A percentile compares a stretch with the other conserved stretches of the same genome.
These are phyloP conservation scores for Pseudodiploospora longispora DNA, from an alignment of 2,329 filamentous ascomycete genomes.

Conservation along the genomic window DNA sequence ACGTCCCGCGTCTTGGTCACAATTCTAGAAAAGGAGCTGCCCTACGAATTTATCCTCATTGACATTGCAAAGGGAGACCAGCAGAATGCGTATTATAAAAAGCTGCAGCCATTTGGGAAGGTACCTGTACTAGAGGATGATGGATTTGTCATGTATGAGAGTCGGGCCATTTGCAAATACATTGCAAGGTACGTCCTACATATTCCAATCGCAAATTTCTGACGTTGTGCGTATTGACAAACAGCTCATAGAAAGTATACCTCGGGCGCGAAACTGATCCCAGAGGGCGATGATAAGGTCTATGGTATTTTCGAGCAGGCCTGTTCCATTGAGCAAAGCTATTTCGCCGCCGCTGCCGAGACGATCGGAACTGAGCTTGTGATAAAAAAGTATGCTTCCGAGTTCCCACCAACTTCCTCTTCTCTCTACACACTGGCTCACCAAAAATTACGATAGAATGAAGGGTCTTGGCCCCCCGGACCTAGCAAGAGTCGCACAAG, in stretches of 20 bases:
- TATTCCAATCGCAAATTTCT: too few species aligned
- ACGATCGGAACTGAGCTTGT: neutral
- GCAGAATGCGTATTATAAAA: neutral
- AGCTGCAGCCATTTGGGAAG: neutral
- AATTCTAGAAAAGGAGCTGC: neutral
- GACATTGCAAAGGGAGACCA: neutral
- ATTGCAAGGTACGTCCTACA: neutral
- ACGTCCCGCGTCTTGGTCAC: neutral
- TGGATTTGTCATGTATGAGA: neutral
- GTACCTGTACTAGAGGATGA: neutral
- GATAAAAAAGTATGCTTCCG: too few species aligned
- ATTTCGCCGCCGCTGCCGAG: neutral
- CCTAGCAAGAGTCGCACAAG: neutral
- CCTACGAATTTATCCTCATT: neutral
- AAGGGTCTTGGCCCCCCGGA: neutral
- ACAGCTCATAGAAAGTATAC: neutral
- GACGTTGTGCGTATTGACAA: too few species aligned
- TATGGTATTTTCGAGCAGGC: neutral
- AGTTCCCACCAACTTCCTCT: too few species aligned
- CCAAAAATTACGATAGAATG: too few species aligned
- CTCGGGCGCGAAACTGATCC: neutral
- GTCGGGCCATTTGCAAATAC: neutral
- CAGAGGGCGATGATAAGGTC: neutral
- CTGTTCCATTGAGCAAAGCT: neutral
- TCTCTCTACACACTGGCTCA: too few species aligned